Percentiles rank a stretch among this genome's conserved stretches.
These are phyloP conservation scores for Phytophthora capsici DNA, from an alignment of 352 stramenopile species.

Conservation along the genomic window DNA sequence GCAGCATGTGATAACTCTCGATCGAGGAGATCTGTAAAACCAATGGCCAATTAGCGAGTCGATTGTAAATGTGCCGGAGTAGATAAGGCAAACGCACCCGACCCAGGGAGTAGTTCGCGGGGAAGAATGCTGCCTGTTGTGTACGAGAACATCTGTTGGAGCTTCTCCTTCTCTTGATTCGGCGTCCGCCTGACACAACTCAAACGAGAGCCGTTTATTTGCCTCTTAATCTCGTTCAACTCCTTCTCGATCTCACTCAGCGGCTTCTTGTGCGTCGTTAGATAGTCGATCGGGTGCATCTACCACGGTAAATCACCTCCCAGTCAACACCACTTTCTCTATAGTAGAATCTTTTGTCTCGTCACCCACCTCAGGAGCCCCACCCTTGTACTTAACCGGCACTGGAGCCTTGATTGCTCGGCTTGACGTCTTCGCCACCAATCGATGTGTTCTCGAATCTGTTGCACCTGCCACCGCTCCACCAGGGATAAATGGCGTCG, in stretches of 20 bases:
- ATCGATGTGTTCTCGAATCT: slow-evolving; percentile 57
- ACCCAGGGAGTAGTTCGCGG: slow-evolving; percentile 68
- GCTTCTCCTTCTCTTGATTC: slow-evolving; percentile 85
- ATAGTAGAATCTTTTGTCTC: neutral
- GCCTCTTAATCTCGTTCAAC: slow-evolving; percentile 67
- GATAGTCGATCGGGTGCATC: slow-evolving; percentile 70
- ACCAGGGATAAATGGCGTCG: slow-evolving; percentile 69
- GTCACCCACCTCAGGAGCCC: slow-evolving; percentile 39
- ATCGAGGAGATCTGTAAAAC: slow-evolving; percentile 58
- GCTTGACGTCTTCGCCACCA: slow-evolving; percentile 64
- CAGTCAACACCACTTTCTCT: neutral
- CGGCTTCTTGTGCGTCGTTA: slow-evolving; percentile 58
- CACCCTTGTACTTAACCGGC: slow-evolving; percentile 35
- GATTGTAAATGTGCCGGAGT: neutral
- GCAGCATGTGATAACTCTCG: slow-evolving; percentile 68
- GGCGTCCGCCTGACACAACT: slow-evolving; percentile 61
- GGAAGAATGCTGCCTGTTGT: slow-evolving; percentile 72
- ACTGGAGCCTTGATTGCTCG: slow-evolving; percentile 61
- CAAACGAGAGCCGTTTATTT: slow-evolving; percentile 70
- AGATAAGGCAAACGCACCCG: too few relatives aligned
- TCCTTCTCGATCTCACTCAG: slow-evolving; percentile 83
- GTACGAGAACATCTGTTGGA: slow-evolving; percentile 83
- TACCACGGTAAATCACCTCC: slow-evolving; percentile 12
- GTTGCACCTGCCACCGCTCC: slow-evolving; percentile 39
- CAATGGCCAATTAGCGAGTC: neutral